Evolutionary conservation across 2,329 filamentous ascomycete species (phyloP).

Genomic region (Magnaporthiopsis incrustans): DNA sequence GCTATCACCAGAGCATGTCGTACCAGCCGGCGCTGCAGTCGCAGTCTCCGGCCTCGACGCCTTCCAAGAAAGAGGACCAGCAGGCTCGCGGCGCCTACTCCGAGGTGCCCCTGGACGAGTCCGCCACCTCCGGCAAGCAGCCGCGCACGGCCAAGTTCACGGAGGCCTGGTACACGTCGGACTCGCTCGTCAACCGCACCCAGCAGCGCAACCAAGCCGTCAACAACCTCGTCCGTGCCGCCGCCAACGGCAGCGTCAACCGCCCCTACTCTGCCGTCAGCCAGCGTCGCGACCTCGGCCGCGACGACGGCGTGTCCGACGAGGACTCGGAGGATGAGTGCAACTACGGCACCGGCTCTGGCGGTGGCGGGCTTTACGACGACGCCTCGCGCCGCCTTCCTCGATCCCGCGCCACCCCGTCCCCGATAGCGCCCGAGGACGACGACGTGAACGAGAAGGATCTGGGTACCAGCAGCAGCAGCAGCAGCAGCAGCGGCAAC

Average conservation of each 20-base stretch:
- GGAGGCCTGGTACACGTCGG: constrained; percentile 46
- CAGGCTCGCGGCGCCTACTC: constrained; percentile 37
- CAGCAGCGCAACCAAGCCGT: constrained; percentile 42
- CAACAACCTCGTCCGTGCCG: constrained; percentile 23
- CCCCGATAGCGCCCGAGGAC: constrained; percentile 14
- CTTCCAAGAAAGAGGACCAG: constrained; percentile 12
- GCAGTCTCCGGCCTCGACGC: neutral
- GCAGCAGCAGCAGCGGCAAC: too few species aligned
- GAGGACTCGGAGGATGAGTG: constrained; percentile 26
- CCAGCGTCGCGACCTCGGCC: constrained; percentile 32
- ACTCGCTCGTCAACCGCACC: constrained; percentile 45
- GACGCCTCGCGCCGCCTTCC: constrained; percentile 13
- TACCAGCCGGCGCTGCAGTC: neutral
- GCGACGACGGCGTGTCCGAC: constrained; percentile 30
- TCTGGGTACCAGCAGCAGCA: constrained; percentile 14
- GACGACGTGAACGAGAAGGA: constrained; percentile 20
- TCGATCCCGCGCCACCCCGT: constrained; percentile 13
- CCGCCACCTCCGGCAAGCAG: constrained; percentile 7
- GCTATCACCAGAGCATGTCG: constrained; percentile 15
- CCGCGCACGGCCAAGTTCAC: constrained; percentile 39
- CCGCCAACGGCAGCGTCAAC: constrained; percentile 22
- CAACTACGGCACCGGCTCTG: neutral
- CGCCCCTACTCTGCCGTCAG: constrained; percentile 37
- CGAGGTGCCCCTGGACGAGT: constrained; percentile 39
- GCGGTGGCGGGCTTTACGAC: constrained; percentile 9